Conservation (phyloP, 2,329 filamentous ascomycete species). For the Aspergillus quadricinctus region DNA sequence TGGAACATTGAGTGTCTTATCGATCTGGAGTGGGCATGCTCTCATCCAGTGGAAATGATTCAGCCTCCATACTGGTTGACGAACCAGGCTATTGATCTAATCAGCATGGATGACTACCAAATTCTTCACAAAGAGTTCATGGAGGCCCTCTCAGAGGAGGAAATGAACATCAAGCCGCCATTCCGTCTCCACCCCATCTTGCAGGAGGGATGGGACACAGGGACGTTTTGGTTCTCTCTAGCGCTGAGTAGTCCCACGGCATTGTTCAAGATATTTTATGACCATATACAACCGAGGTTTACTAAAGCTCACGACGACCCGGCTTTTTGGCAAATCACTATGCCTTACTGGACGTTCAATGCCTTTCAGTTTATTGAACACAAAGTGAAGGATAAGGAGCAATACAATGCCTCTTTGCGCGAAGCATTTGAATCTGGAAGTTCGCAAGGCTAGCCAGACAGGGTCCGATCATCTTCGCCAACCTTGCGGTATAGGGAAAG, state of each 20-base stretch:
- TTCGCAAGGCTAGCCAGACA: neutral
- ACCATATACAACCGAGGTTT: conserved; percentile 21
- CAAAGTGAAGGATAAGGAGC: conserved; percentile 18
- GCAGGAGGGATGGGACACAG: conserved; percentile 18
- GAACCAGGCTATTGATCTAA: conserved; percentile 13
- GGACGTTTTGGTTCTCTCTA: conserved; percentile 25
- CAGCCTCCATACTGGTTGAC: conserved; percentile 24
- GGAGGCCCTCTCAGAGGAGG: neutral
- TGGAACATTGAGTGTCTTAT: conserved; percentile 22
- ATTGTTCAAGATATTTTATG: conserved; percentile 22
- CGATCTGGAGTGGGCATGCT: conserved; percentile 22
- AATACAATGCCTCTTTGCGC: conserved; percentile 13
- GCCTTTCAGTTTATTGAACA: conserved; percentile 11
- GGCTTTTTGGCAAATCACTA: conserved; percentile 15
- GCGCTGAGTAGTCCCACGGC: conserved; percentile 20
- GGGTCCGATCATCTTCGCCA: neutral
- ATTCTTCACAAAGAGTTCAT: conserved; percentile 5
- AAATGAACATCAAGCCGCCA: neutral
- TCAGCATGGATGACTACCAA: conserved; percentile 7
- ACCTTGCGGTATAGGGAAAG: neutral
- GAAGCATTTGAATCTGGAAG: conserved; percentile 7
- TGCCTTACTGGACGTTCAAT: conserved; percentile 17
- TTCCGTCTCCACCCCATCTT: conserved; percentile 3
- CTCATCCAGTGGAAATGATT: conserved; percentile 21
- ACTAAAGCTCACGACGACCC: conserved; percentile 13